Evolutionary conservation across 139 green algal genomes (phyloP).

Genomic region (Chlamydomonas schloesseri): DNA sequence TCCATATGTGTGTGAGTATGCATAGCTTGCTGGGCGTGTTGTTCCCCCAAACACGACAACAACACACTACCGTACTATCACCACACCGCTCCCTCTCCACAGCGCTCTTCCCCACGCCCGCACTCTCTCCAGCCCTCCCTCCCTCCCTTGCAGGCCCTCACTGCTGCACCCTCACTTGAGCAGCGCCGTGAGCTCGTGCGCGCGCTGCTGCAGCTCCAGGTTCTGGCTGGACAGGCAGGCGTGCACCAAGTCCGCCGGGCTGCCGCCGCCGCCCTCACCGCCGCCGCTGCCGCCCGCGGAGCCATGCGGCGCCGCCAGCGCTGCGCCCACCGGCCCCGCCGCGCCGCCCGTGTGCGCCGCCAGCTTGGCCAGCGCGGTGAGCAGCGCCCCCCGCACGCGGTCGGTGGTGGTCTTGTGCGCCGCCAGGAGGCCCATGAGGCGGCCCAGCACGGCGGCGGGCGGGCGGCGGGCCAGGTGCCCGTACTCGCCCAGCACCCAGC

Average conservation of each 20-base stretch:
- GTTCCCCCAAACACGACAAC: too few relatives aligned
- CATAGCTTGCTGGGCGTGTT: too few relatives aligned
- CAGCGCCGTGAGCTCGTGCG: constrained; percentile 86
- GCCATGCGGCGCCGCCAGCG: constrained; percentile 1
- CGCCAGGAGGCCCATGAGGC: constrained; percentile 22
- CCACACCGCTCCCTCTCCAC: too few relatives aligned
- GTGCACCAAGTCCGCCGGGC: constrained; percentile 39
- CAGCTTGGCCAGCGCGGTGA: constrained; percentile 85
- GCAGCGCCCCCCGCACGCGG: constrained; percentile 53
- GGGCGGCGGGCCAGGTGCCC: constrained; percentile 63
- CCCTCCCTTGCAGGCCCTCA: too few relatives aligned
- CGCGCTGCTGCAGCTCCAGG: constrained; percentile 90
- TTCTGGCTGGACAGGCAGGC: constrained; percentile 45
- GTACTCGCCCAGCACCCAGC: constrained; percentile 93
- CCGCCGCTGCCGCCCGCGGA: neutral
- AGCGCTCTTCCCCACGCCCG: too few relatives aligned
- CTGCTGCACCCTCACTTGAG: constrained; percentile 61
- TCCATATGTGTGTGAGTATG: too few relatives aligned
- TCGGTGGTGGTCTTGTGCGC: constrained; percentile 36
- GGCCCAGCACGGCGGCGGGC: constrained; percentile 1
- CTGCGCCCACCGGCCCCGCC: constrained; percentile 1
- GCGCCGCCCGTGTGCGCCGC: constrained; percentile 50
- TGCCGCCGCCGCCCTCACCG: too few relatives aligned
- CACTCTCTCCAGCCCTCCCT: too few relatives aligned
- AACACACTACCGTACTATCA: too few relatives aligned